Evolutionary conservation across 192 early-diverging fungal species (phyloP).

Genomic region (Coemansia sp.): DNA sequence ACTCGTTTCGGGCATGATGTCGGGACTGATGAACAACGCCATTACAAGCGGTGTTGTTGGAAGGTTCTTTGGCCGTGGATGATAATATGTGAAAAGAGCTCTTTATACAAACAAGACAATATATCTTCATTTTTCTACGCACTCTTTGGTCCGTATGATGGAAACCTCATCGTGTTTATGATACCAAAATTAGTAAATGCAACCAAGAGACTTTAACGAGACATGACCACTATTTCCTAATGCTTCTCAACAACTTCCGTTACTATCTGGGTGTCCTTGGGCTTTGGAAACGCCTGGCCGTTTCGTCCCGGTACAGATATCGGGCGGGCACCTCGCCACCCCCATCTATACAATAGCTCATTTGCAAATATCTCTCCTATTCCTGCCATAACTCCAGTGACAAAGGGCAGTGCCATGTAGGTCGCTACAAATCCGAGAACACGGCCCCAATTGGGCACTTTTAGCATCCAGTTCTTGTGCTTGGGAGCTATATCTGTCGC

Average conservation of each 20-base stretch:
- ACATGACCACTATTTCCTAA: constrained; percentile 78
- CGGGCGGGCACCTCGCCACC: constrained; percentile 61
- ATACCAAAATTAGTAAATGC: background rate
- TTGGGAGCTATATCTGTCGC: background rate
- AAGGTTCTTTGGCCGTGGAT: constrained; percentile 49
- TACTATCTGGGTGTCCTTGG: constrained; percentile 4
- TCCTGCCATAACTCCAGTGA: constrained; percentile 59
- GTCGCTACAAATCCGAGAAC: constrained; percentile 29
- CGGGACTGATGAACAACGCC: constrained; percentile 56
- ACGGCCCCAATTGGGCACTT: constrained; percentile 13
- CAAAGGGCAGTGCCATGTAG: constrained; percentile 55
- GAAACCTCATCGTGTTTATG: background rate
- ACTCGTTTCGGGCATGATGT: constrained; percentile 50
- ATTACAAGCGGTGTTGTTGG: constrained; percentile 41
- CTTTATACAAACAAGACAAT: background rate
- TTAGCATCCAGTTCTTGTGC: constrained; percentile 7
- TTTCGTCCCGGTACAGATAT: constrained; percentile 35
- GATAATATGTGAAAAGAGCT: background rate
- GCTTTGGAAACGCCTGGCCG: constrained; percentile 29
- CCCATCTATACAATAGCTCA: constrained; percentile 71
- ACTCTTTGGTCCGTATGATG: background rate
- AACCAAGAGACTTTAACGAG: background rate
- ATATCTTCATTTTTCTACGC: background rate
- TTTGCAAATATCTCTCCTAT: constrained; percentile 85
- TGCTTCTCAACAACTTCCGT: constrained; percentile 15